These are phyloP conservation scores for Actinomucor elegans DNA, from an alignment of 371 early-diverging fungal species.

Conservation along the genomic window DNA sequence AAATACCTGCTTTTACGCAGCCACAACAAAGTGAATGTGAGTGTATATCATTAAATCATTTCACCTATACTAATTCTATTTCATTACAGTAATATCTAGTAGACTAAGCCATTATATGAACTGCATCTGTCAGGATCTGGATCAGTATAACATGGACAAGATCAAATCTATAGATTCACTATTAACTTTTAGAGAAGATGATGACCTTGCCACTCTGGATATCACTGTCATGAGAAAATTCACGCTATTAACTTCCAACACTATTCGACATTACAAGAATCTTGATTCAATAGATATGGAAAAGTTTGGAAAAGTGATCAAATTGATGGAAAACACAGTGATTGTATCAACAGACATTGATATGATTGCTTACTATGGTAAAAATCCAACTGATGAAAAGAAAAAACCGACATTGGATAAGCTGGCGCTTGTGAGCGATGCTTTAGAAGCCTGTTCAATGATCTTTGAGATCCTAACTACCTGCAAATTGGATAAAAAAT, in stretches of 20 bases:
- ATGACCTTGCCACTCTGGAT: slow-evolving; percentile 15
- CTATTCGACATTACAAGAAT: background rate
- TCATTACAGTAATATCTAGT: slow-evolving; percentile 7
- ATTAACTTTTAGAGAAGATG: slow-evolving; percentile 10
- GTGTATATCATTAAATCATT: background rate
- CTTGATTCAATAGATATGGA: slow-evolving; percentile 11
- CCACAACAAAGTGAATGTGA: slow-evolving; percentile 4
- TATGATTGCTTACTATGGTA: slow-evolving; percentile 9
- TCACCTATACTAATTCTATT: background rate
- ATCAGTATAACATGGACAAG: slow-evolving; percentile 9
- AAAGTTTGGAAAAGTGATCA: slow-evolving; percentile 16
- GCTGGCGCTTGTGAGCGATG: slow-evolving; percentile 3
- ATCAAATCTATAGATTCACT: slow-evolving; percentile 3
- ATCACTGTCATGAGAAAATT: slow-evolving; percentile 18
- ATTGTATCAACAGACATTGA: slow-evolving; percentile 16
- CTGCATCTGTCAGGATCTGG: slow-evolving; percentile 17
- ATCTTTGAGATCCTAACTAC: slow-evolving; percentile 29
- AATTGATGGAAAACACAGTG: slow-evolving; percentile 21
- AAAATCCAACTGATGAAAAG: background rate
- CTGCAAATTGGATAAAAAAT: slow-evolving; percentile 31
- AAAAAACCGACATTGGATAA: background rate
- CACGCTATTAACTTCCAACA: background rate
- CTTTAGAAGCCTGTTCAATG: slow-evolving; percentile 25
- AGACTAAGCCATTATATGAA: slow-evolving; percentile 18
- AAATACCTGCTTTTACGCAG: background rate